A percentile compares a stretch with the other conserved stretches of the same genome.
Evolutionary conservation across 2,329 filamentous ascomycete genomes (phyloP).

Genomic region (Epichloe typhina): DNA sequence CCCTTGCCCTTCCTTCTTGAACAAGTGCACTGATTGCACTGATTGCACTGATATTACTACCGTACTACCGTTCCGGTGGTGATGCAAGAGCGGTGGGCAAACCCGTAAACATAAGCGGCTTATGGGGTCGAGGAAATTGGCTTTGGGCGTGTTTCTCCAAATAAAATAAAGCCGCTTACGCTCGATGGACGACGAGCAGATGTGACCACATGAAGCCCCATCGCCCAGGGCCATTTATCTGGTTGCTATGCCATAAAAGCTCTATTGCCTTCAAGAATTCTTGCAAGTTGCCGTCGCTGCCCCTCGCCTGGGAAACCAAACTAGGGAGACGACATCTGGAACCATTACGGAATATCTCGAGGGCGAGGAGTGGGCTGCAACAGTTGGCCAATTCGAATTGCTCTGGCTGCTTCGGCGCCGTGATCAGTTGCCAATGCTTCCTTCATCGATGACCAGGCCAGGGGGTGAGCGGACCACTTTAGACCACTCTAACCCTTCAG

Average conservation of each 20-base stretch:
- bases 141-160: too few species aligned
- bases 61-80: too few species aligned
- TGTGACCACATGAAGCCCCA: background rate
- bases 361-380: background rate
- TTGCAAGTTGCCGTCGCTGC: background rate
- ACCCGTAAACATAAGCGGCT: too few species aligned
- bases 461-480: background rate
- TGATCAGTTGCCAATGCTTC: background rate
- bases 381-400: background rate
- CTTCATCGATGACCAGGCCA: background rate
- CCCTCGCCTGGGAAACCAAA: background rate
- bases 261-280: background rate
- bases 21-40: too few species aligned
- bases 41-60: too few species aligned
- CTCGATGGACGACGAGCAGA: background rate
- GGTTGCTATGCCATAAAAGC: slow-evolving; percentile 3
- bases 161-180: background rate
- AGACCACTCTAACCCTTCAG: background rate
- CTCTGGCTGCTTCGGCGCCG: background rate
- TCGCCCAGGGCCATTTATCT: background rate
- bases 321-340: slow-evolving; percentile 1
- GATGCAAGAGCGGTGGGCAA: too few species aligned
- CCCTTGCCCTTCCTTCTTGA: too few species aligned
- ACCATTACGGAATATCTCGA: background rate
- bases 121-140: too few species aligned